phyloP scores from a whole-genome alignment of 371 early-diverging fungal species.

The Smittium culicis region DNA sequence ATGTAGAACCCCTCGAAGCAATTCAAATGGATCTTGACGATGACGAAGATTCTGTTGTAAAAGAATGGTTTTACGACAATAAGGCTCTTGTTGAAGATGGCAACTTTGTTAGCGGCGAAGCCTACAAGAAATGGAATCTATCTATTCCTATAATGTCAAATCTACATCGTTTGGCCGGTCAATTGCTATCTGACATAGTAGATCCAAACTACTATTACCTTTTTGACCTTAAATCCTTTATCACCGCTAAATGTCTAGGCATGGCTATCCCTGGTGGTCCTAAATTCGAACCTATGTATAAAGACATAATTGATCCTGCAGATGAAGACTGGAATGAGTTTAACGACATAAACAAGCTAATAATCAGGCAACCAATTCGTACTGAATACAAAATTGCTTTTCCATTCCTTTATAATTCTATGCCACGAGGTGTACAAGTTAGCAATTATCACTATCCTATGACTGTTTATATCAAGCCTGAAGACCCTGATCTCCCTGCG shows the following conservation, averaged over 20 bases:
- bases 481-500: slow-evolving; percentile 91
- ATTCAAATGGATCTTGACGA: slow-evolving; percentile 97
- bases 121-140: slow-evolving; percentile 82
- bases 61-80: slow-evolving; percentile 95
- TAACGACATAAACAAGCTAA: slow-evolving; percentile 98
- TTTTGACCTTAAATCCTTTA: slow-evolving; percentile 86
- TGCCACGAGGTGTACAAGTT: slow-evolving; percentile 83
- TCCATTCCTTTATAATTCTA: slow-evolving; percentile 92
- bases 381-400: slow-evolving; percentile 98
- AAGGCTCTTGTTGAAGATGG: slow-evolving; percentile 67
- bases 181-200: slow-evolving; percentile 79
- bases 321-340: slow-evolving; percentile 99
- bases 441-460: slow-evolving; percentile 89
- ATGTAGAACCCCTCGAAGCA: slow-evolving; percentile 92
- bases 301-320: slow-evolving; percentile 73
- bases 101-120: slow-evolving; percentile 70
- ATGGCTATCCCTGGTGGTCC: slow-evolving; percentile 99
- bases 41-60: slow-evolving; percentile 85
- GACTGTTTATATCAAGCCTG: slow-evolving; percentile 72
- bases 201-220: slow-evolving; percentile 95
- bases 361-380: slow-evolving; percentile 92
- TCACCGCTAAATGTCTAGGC: slow-evolving; percentile 93
- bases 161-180: slow-evolving; percentile 82
- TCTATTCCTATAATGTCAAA: slow-evolving; percentile 88
- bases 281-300: slow-evolving; percentile 91